Conservation (phyloP, 2,329 filamentous ascomycete genomes). For the Xylaria multiplex region DNA sequence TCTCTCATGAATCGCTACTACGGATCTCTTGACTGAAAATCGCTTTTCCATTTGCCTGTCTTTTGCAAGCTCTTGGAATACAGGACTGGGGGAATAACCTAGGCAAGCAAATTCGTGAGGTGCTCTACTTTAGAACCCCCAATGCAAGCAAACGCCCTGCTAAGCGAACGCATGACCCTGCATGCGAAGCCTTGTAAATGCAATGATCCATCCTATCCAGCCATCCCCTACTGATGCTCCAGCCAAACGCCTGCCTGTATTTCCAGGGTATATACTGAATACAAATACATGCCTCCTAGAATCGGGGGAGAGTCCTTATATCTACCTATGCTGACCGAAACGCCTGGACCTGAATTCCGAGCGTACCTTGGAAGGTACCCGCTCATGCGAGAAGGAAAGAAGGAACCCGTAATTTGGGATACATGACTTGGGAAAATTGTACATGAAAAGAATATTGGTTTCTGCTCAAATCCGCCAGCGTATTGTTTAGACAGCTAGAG, state of each 20-base stretch:
- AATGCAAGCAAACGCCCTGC: conserved; percentile 2
- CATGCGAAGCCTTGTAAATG: conserved; percentile 22
- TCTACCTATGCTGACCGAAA: conserved; percentile 12
- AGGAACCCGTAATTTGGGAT: neutral
- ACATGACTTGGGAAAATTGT: conserved; percentile 11
- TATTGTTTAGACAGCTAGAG: neutral
- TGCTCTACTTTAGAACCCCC: no score
- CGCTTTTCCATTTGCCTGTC: neutral
- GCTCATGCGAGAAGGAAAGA: conserved; percentile 21
- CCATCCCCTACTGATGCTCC: neutral
- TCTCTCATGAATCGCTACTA: neutral
- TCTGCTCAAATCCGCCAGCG: neutral
- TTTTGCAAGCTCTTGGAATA: no score
- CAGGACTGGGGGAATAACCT: neutral
- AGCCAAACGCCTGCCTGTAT: conserved; percentile 21
- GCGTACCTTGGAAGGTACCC: neutral
- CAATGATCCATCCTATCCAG: conserved; percentile 4
- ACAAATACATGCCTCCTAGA: conserved; percentile 14
- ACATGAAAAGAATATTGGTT: conserved; percentile 13
- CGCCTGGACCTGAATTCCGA: conserved; percentile 7
- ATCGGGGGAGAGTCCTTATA: neutral
- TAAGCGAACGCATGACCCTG: conserved; percentile 15
- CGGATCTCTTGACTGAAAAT: neutral
- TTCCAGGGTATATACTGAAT: conserved; percentile 27
- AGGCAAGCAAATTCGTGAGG: neutral